phyloP scores from a whole-genome alignment of 1,284 basidiomycete species.

The Coniferiporia sulphurascens region DNA sequence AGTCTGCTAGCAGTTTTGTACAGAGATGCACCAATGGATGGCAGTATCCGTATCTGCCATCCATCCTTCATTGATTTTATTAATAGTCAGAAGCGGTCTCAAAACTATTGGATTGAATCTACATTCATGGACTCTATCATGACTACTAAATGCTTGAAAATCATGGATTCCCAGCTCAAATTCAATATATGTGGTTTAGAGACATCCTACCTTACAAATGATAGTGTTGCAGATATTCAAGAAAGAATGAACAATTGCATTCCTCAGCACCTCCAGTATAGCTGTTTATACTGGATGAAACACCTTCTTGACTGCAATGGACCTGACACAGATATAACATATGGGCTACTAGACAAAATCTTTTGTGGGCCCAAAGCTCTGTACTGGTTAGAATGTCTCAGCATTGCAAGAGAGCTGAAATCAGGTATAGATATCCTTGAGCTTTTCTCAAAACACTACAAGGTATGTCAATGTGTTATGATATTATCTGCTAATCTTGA shows the following conservation, averaged over 20 bases:
- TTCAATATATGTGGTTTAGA: slow-evolving; percentile 31
- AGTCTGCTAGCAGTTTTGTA: background rate
- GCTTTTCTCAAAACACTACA: background rate
- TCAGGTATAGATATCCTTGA: background rate
- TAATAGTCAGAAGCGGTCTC: background rate
- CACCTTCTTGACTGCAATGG: background rate
- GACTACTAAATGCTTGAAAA: slow-evolving; percentile 22
- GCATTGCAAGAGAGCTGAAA: background rate
- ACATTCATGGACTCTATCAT: background rate
- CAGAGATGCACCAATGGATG: background rate
- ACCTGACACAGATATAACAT: no score
- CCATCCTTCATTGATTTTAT: slow-evolving; percentile 11
- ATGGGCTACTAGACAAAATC: background rate
- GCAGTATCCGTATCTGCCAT: slow-evolving; percentile 6
- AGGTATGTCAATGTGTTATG: background rate
- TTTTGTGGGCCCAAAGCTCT: background rate
- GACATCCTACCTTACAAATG: slow-evolving; percentile 26
- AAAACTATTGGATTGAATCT: background rate
- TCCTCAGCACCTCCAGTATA: background rate
- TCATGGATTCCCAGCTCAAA: slow-evolving; percentile 29
- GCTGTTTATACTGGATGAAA: background rate
- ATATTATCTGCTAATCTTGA: background rate
- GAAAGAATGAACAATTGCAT: background rate
- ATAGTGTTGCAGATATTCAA: slow-evolving; percentile 21
- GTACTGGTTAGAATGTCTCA: slow-evolving; percentile 2